Base-by-base conservation (phyloP, 352 stramenopile genomes). In the Globisporangium ultimum region DNA sequence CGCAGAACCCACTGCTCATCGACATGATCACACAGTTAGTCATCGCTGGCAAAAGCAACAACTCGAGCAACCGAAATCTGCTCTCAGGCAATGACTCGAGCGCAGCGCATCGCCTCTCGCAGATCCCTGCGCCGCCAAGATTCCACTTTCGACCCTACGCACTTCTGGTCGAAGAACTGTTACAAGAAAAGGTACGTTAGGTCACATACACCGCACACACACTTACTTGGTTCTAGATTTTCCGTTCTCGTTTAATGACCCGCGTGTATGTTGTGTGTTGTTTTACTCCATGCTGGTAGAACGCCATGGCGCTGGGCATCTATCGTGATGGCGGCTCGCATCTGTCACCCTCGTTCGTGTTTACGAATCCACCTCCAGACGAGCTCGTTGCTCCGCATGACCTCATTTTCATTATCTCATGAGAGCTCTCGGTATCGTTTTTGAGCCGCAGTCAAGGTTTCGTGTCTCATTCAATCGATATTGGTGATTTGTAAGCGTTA, bases 331-430 rank as follows among this genome's bases (percentile, higher is more conserved):
- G 36, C 3, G 80, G 58, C 24, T 73, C 68, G 18, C 69, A 55
- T 52, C 67, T 68, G 6, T 74, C 73, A 21, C 80, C 80, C 2
- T 68, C 73, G 21, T 85, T 69, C 63, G 83, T 92, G 22, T 67
- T 88, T 48, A 87, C 79, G 10, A 92, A 89, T 36, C 80, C 80
- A 8, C 57, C 70, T n/a, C 56, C 73, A 46, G 80, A 86, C 48
- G 78, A 87, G 22, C 57, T 89, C 10, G 66, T 93, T 9, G 70
- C 72, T 24, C 67, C 77, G 3, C 64, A 87, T 15, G 83, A 93
- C 58, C 58, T 85, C 8, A 61, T 91, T 43, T 89, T 90, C 67
- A 69, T 91, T 21, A 83, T 91, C 20, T 83, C 76, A 54, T 89
- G 63, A 80, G 24, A 32, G 24, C 24, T 32, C 24, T n/a, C n/a